phyloP scores from a whole-genome alignment of 495 filamentous ascomycete species.

The Trichoderma erinaceum region DNA sequence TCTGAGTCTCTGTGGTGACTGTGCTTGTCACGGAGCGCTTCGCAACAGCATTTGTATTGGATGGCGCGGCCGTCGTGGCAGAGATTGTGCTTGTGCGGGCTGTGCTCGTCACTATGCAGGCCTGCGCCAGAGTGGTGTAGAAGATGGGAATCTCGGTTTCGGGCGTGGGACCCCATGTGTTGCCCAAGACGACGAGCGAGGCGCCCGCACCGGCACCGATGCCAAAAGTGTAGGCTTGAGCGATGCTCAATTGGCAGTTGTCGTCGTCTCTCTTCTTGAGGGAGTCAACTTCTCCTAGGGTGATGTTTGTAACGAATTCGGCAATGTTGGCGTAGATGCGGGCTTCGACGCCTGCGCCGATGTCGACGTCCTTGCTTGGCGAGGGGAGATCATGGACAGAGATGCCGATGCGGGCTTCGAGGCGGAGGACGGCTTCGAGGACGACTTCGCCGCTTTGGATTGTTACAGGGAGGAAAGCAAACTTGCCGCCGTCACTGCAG shows the following conservation, averaged over 20 bases:
- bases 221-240: conserved; percentile 43
- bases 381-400: conserved; percentile 23
- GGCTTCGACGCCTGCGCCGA: conserved; percentile 40
- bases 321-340: conserved; percentile 46
- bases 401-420: conserved; percentile 42
- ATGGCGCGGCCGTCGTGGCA: conserved; percentile 17
- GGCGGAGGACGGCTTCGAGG: conserved; percentile 39
- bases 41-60: neutral
- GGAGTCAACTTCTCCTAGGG: conserved; percentile 18
- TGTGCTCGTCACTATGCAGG: conserved; percentile 34
- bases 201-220: conserved; percentile 48
- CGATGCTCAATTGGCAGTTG: conserved; percentile 38
- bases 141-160: conserved; percentile 44
- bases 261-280: conserved; percentile 19
- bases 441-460: conserved; percentile 35
- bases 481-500: conserved; percentile 44
- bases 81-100: conserved; percentile 26
- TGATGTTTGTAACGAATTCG: conserved; percentile 47
- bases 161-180: conserved; percentile 46
- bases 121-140: conserved; percentile 44
- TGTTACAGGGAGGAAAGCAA: conserved; percentile 51
- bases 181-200: conserved; percentile 33
- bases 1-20: conserved; percentile 29
- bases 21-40: conserved; percentile 30
- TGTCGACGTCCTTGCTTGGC: conserved; percentile 15